These are phyloP conservation scores for Lentinula guzmanii DNA, from an alignment of 768 basidiomycete species.

Conservation along the genomic window DNA sequence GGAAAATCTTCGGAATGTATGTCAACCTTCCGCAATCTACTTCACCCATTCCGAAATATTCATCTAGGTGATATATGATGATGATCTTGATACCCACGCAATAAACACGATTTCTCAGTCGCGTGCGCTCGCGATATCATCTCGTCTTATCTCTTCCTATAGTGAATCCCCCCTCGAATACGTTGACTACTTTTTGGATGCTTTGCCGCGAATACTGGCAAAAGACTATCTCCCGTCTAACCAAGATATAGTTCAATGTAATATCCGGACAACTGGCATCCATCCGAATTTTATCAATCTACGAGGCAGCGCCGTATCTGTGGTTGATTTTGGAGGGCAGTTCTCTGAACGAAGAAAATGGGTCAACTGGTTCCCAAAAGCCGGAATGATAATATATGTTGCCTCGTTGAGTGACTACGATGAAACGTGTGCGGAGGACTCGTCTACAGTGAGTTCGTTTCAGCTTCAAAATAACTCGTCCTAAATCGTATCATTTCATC, in stretches of 20 bases:
- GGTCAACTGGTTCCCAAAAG: slow-evolving; percentile 90
- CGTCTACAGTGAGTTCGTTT: slow-evolving; percentile 66
- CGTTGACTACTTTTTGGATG: background rate
- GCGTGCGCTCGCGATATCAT: too few species aligned
- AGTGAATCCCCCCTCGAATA: background rate
- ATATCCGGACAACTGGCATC: slow-evolving; percentile 97
- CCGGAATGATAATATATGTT: slow-evolving; percentile 88
- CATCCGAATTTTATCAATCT: slow-evolving; percentile 95
- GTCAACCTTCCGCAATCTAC: too few species aligned
- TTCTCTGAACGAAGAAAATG: slow-evolving; percentile 78
- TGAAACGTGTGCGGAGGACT: slow-evolving; percentile 96
- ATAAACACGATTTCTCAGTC: too few species aligned
- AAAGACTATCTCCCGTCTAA: slow-evolving; percentile 94
- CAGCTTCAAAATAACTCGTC: background rate
- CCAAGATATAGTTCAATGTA: slow-evolving; percentile 88
- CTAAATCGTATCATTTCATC: background rate
- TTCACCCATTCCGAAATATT: too few species aligned
- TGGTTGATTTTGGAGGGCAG: slow-evolving; percentile 91
- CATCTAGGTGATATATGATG: too few species aligned
- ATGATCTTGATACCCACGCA: too few species aligned
- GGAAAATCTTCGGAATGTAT: too few species aligned
- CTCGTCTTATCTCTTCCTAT: too few species aligned
- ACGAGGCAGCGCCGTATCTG: slow-evolving; percentile 86
- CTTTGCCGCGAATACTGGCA: slow-evolving; percentile 73
- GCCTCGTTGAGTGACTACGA: slow-evolving; percentile 94